These are phyloP conservation scores for Paramecium caudatum DNA, from an alignment of 73 alveolate species.

Conservation along the genomic window DNA sequence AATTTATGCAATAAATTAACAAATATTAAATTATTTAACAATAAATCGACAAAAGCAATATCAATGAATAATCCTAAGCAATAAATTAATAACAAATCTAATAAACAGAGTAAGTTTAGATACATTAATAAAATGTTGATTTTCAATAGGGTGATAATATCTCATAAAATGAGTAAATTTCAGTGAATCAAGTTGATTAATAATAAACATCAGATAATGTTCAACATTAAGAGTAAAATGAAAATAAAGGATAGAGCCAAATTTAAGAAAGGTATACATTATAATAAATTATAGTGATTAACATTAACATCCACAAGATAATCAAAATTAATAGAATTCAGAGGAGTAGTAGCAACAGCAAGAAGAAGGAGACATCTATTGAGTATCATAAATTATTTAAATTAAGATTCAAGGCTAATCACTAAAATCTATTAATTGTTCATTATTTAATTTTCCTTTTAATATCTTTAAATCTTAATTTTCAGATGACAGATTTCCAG, in stretches of 20 bases:
- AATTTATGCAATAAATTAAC: no score
- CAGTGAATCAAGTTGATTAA: no score
- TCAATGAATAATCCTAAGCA: no score
- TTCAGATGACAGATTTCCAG: constrained; percentile 78
- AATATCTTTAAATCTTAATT: neutral
- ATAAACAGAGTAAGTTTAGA: no score
- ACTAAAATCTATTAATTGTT: constrained; percentile 62
- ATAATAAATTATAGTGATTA: neutral
- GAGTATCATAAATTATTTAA: neutral
- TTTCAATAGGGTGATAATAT: no score
- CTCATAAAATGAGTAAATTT: no score
- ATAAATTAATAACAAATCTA: no score
- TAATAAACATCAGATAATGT: no score
- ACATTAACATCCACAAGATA: neutral
- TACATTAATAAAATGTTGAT: no score
- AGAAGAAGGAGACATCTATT: neutral
- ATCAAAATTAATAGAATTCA: neutral
- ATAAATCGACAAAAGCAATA: no score
- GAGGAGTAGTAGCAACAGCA: neutral
- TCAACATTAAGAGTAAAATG: no score
- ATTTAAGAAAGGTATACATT: neutral
- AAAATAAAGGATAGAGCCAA: neutral
- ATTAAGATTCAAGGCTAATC: neutral
- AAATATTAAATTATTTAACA: no score
- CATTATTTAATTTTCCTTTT: constrained; percentile 20